Conservation (phyloP, 1,139 yeast species). For the Magnusiomyces ingens region DNA sequence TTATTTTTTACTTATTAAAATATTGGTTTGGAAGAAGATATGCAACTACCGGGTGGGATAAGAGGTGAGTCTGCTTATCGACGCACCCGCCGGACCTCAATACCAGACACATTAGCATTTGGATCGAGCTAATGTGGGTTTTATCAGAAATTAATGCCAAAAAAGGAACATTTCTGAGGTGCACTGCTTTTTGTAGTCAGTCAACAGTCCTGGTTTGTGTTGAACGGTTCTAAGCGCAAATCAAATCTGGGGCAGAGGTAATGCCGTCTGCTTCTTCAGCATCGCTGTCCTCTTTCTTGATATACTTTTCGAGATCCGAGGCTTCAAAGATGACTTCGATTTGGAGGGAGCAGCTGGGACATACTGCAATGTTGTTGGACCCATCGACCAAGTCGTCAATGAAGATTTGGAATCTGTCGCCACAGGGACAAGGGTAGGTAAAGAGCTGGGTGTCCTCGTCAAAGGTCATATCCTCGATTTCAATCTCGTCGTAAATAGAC, state of each 20-base stretch:
- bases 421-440: slow-evolving; percentile 98
- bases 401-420: slow-evolving; percentile 83
- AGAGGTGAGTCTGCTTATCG: background rate
- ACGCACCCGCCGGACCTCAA: too few relatives aligned
- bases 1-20: too few relatives aligned
- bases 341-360: slow-evolving; percentile 94
- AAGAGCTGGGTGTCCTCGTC: slow-evolving; percentile 75
- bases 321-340: slow-evolving; percentile 80
- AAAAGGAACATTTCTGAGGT: too few relatives aligned
- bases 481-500: slow-evolving; percentile 76
- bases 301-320: background rate
- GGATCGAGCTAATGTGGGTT: too few relatives aligned
- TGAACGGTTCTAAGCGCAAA: background rate
- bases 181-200: too few relatives aligned
- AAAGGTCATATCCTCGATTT: slow-evolving; percentile 92
- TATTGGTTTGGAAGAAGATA: background rate
- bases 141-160: too few relatives aligned
- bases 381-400: slow-evolving; percentile 86
- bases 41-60: too few relatives aligned
- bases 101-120: too few relatives aligned
- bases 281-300: background rate
- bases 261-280: background rate
- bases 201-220: background rate
- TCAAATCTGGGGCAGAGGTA: background rate
- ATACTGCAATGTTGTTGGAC: slow-evolving; percentile 82